Evolutionary conservation across 345 rosid species (phyloP).

Genomic region (Fremontodendron californicum): DNA sequence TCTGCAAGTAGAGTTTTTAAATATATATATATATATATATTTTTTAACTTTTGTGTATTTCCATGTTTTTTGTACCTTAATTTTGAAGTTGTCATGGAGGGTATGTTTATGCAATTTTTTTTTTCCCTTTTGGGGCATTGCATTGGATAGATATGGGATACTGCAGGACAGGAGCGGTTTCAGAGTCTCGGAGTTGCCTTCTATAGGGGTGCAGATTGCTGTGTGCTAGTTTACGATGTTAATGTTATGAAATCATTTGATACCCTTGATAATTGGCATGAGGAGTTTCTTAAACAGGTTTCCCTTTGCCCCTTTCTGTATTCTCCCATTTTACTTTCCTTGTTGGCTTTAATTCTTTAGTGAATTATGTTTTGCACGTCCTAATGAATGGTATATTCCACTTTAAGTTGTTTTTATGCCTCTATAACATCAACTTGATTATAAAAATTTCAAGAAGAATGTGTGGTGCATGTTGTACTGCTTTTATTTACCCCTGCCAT

Average conservation of each 20-base stretch:
- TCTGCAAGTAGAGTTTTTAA: conserved; percentile 70
- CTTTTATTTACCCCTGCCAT: background rate
- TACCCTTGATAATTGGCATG: conserved; percentile 92
- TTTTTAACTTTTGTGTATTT: background rate
- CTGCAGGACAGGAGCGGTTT: conserved; percentile 95
- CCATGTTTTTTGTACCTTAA: background rate
- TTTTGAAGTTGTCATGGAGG: background rate
- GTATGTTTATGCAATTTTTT: background rate
- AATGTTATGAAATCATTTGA: conserved; percentile 87
- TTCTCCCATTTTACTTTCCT: background rate
- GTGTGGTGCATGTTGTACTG: background rate
- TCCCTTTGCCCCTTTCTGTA: background rate
- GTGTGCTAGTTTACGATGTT: conserved; percentile 89
- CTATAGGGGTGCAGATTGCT: conserved; percentile 96
- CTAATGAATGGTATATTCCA: background rate
- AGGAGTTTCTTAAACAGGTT: conserved; percentile 98
- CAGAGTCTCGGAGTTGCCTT: conserved; percentile 98
- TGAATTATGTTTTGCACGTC: background rate
- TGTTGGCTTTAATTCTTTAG: background rate
- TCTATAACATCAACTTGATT: background rate
- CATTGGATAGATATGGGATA: conserved; percentile 88
- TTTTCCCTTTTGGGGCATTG: background rate
- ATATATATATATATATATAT: too few relatives aligned
- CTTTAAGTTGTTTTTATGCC: background rate
- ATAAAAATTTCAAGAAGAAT: background rate